These are phyloP conservation scores for Fennellomyces sp. DNA, from an alignment of 371 early-diverging fungal species.

Conservation along the genomic window DNA sequence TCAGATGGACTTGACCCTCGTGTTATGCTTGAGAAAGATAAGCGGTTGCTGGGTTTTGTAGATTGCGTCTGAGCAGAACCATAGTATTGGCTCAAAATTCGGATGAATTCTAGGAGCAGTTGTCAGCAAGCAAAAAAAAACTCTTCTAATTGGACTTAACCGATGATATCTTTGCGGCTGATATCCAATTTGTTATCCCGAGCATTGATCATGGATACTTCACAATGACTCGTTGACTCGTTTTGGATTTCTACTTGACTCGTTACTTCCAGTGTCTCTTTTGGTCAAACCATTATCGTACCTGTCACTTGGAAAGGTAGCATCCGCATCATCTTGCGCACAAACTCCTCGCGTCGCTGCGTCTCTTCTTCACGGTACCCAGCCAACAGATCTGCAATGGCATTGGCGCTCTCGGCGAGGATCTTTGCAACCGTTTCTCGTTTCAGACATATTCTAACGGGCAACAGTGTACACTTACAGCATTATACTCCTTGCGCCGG, in stretches of 20 bases:
- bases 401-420: conserved; percentile 57
- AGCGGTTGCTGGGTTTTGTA: neutral
- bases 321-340: conserved; percentile 54
- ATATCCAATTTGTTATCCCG: conserved; percentile 55
- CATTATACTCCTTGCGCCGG: conserved; percentile 68
- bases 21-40: neutral
- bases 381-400: conserved; percentile 67
- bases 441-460: neutral
- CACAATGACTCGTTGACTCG: conserved; percentile 65
- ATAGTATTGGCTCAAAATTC: conserved; percentile 5
- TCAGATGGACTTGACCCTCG: neutral
- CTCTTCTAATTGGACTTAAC: conserved; percentile 19
- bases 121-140: neutral
- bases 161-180: conserved; percentile 54
- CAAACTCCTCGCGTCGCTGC: conserved; percentile 64
- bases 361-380: conserved; percentile 64
- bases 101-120: neutral
- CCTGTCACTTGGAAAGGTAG: conserved; percentile 64
- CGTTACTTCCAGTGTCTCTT: neutral
- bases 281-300: neutral
- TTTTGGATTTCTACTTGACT: conserved; percentile 28
- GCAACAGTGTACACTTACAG: conserved; percentile 30
- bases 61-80: neutral
- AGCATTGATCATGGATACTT: conserved; percentile 60
- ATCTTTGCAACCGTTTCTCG: conserved; percentile 18